A percentile compares a stretch with the other conserved stretches of the same genome.
Evolutionary conservation across 2,329 filamentous ascomycete species (phyloP).

Genomic region (Ophiosphaerella herpotricha): DNA sequence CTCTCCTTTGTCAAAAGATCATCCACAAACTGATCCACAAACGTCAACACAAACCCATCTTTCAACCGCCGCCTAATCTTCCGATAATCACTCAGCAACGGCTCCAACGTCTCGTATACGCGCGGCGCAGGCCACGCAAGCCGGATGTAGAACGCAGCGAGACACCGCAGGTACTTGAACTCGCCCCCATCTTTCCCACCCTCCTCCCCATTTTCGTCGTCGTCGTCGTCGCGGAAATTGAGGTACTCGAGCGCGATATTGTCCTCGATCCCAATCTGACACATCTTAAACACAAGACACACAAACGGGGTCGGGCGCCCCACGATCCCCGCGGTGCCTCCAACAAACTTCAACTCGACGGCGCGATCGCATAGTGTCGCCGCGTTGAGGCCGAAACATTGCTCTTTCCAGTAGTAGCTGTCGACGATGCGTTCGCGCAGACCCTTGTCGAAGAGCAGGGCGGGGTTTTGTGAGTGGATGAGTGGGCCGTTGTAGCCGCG

Average conservation of each 20-base stretch:
- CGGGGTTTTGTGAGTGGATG: slow-evolving; percentile 88
- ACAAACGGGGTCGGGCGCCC: slow-evolving; percentile 92
- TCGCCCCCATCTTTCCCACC: slow-evolving; percentile 43
- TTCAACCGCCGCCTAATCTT: slow-evolving; percentile 81
- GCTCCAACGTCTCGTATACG: slow-evolving; percentile 80
- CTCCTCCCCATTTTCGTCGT: slow-evolving; percentile 19
- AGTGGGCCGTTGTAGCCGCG: slow-evolving; percentile 77
- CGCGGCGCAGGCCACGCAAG: slow-evolving; percentile 82
- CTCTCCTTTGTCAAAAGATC: slow-evolving; percentile 86
- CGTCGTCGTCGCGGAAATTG: slow-evolving; percentile 53
- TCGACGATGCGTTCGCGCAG: slow-evolving; percentile 95
- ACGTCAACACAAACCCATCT: slow-evolving; percentile 75
- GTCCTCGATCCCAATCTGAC: slow-evolving; percentile 82
- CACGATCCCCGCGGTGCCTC: slow-evolving; percentile 81
- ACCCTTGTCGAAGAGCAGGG: slow-evolving; percentile 94
- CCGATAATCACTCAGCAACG: slow-evolving; percentile 77
- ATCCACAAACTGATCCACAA: slow-evolving; percentile 91
- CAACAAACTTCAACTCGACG: slow-evolving; percentile 80
- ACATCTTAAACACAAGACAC: slow-evolving; percentile 90
- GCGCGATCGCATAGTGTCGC: slow-evolving; percentile 84
- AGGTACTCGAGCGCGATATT: slow-evolving; percentile 82
- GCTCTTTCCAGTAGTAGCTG: slow-evolving; percentile 97
- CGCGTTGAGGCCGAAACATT: slow-evolving; percentile 92
- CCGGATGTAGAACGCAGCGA: slow-evolving; percentile 92
- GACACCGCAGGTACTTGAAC: slow-evolving; percentile 79